Conservation (phyloP, 2,329 filamentous ascomycete genomes). For the Kalaharituber pfeilii region DNA sequence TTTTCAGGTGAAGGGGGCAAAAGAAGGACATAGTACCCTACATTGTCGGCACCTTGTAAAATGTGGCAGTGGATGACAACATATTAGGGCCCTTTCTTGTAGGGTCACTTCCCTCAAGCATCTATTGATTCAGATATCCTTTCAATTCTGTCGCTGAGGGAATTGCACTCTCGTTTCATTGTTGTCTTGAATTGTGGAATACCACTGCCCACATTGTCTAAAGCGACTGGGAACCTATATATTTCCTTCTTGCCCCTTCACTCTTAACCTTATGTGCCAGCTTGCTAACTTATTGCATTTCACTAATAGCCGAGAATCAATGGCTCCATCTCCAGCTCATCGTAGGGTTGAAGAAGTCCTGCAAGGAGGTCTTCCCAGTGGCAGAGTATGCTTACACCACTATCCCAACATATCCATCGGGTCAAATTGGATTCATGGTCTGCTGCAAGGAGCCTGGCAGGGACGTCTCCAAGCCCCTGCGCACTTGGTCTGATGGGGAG, state of each 20-base stretch:
- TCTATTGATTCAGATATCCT: too few relatives aligned
- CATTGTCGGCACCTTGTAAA: too few relatives aligned
- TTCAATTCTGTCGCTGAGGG: too few relatives aligned
- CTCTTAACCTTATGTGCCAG: background rate
- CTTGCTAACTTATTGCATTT: background rate
- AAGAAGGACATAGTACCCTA: conserved; percentile 18
- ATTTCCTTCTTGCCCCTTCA: background rate
- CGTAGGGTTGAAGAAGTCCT: conserved; percentile 86
- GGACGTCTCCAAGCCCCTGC: conserved; percentile 70
- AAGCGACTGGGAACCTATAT: too few relatives aligned
- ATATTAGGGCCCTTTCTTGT: background rate
- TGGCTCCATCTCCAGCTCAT: conserved; percentile 96
- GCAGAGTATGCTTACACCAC: conserved; percentile 98
- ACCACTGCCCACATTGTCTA: too few relatives aligned
- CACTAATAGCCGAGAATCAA: conserved; percentile 82
- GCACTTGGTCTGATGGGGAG: conserved; percentile 67
- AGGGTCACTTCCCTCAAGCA: too few relatives aligned
- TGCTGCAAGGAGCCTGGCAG: conserved; percentile 84
- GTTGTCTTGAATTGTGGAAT: too few relatives aligned
- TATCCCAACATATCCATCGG: conserved; percentile 96
- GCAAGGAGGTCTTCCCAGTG: conserved; percentile 90
- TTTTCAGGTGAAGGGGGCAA: conserved; percentile 3
- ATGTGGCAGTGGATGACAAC: too few relatives aligned
- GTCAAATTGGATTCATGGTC: conserved; percentile 99
- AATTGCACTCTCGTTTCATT: too few relatives aligned